Evolutionary conservation across 805 yeast genomes (phyloP), one percentile per base, ranked within the genome.

Genomic region (Novakomyces olei): DNA sequence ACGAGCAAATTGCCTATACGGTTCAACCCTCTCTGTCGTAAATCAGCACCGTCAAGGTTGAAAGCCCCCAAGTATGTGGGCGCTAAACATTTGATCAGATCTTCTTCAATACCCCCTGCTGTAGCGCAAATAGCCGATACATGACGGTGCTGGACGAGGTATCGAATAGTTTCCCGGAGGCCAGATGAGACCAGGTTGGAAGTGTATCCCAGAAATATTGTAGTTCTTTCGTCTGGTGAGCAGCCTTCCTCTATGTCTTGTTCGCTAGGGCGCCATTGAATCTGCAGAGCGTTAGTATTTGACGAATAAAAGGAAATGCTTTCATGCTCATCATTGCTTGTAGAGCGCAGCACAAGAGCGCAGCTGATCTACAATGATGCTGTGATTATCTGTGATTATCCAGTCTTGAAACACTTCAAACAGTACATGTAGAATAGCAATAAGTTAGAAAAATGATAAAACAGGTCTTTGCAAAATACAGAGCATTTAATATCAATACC

Each of bases 81-180:
- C 2, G 96, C 98, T 36, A 88, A 61, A 50, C 93, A 81, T 55
- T 88, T 88, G 61, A 88, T 88, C 32, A 88, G 58, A 56, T 88
- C 99, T 58, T 88, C 99, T 53, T 88, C 99, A 39, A 88, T 72
- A 43, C 98, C 99, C 42, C 99, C 99, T 15, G 94, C 98, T 39
- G 85, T 67, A n/a, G 96, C 75, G 32, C 88, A 98, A 45, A 88
- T 69, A 12, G 92, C 96, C 45, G 81, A 75, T 29, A 88, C 93
- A 67, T 76, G 77, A 54, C 81, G 85, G 58, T 91, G 72, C 54
- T 91, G 92, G 20, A 81, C 96, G 44, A 88, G 63, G 50, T 62
- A 85, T 49, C 88, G 66, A 43, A 88, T 58, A 19, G 94, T 80
- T 46, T 83, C 92, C 54, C 99, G 69, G 37, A 83, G 57, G 28